Evolutionary conservation across 2,329 filamentous ascomycete species (phyloP).

Genomic region (Microsporum audouinii): DNA sequence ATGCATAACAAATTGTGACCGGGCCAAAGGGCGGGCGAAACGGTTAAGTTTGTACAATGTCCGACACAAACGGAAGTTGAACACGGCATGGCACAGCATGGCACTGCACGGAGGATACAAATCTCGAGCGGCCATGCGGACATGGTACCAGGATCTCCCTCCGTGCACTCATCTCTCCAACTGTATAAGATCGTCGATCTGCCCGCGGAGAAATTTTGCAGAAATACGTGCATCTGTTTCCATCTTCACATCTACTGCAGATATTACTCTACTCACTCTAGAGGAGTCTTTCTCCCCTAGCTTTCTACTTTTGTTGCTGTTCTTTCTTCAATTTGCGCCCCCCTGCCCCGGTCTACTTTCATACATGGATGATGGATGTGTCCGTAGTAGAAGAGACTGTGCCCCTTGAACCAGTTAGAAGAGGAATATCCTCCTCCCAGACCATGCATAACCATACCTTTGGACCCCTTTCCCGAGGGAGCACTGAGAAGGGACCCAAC

Average conservation of each 20-base stretch:
- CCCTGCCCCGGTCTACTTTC: background rate
- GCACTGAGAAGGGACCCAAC: background rate
- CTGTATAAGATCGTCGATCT: slow-evolving; percentile 2
- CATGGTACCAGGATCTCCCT: background rate
- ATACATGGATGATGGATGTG: slow-evolving; percentile 1
- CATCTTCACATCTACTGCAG: background rate
- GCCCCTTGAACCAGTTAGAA: background rate
- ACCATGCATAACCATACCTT: background rate
- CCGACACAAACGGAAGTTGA: background rate
- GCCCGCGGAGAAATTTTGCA: background rate
- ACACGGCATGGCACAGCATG: background rate
- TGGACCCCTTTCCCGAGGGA: background rate
- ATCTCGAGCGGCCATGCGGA: background rate
- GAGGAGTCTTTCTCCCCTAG: background rate
- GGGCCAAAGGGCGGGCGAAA: background rate
- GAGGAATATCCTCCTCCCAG: background rate
- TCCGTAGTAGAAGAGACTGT: background rate
- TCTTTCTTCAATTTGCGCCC: background rate
- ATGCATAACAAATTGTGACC: background rate
- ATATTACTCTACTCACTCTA: background rate
- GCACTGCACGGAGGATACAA: background rate
- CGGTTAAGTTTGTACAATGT: background rate
- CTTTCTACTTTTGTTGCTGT: background rate
- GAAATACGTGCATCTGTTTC: background rate
- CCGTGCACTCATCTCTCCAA: background rate